Evolutionary conservation across 495 filamentous ascomycete genomes (phyloP), one percentile per base, ranked within the genome.

Genomic region (Xylaria palmicola): DNA sequence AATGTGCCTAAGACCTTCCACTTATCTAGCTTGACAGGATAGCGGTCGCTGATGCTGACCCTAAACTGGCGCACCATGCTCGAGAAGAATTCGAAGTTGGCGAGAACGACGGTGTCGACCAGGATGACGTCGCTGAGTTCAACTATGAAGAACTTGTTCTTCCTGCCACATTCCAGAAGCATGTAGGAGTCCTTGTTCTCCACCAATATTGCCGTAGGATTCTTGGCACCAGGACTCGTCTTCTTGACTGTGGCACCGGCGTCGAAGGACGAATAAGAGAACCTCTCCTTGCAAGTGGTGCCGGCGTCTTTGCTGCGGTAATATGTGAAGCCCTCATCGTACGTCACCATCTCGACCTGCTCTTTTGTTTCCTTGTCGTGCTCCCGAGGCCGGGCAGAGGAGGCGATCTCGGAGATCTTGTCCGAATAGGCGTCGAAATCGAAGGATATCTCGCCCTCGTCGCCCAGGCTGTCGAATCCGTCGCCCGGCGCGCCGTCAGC

Each of bases 141-240:
- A 54, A 98, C 84, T 63, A 97, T 90, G 54, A 98, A 81, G 73
- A 95, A 96, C 74, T 98, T 97, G 75, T 96, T 93, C 68, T 89
- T 79, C 27, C 85, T 86, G 0, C 84, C 85, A 69, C 94, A 98
- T 68, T 93, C 89, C 40, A 97, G 92, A 32, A 97, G 83, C 94
- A 98, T 97, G 71, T 98, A 98, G 68, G 89, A 92, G 76, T 98
- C 94, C 77, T 97, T 97, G 74, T 97, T 97, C 75, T 98, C 94
- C 22, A 96, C 84, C 20, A 98, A 77, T 19, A 98, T 88, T 19
- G 92, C 86, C 34, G 90, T 94, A 19, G 92, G 82, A 48, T 91
- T 91, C 72, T 93, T 94, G 56, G 87, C 87, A 66, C 91, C 83
- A 0, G 82, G 78, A 65, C 95, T 96, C 6, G 90, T 91, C 80